Conservation (phyloP, 345 rosid genomes). For the Eucalyptus regnans region DNA sequence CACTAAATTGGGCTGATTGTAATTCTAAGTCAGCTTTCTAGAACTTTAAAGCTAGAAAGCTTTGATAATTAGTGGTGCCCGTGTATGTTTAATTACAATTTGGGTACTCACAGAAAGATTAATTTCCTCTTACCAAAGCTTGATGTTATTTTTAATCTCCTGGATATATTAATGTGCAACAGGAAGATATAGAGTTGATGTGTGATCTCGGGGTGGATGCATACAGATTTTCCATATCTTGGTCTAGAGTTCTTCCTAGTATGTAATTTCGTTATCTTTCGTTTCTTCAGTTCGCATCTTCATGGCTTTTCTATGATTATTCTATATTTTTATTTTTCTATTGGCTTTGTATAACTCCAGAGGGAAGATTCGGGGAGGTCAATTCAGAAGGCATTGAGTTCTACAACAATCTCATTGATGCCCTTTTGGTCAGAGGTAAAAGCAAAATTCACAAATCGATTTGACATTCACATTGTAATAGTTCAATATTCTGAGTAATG, state of each 20-base stretch:
- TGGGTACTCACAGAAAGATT: background rate
- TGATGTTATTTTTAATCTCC: background rate
- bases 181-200: slow-evolving; percentile 10
- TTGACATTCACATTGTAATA: background rate
- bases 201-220: slow-evolving; percentile 4
- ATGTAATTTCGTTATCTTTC: background rate
- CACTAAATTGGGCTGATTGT: background rate
- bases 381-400: slow-evolving; percentile 8
- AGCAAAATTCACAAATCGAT: background rate
- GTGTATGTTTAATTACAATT: background rate
- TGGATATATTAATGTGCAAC: background rate
- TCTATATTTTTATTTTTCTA: background rate
- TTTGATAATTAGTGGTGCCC: background rate
- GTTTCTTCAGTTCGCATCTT: background rate
- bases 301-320: background rate
- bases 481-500: background rate
- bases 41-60: background rate
- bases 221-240: slow-evolving; percentile 13
- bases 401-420: slow-evolving; percentile 6
- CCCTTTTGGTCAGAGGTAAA: slow-evolving; percentile 6
- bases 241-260: slow-evolving; percentile 17
- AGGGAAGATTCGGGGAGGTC: slow-evolving; percentile 12
- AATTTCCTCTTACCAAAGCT: background rate
- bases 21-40: background rate
- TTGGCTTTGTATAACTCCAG: background rate